Evolutionary conservation across 768 basidiomycete genomes (phyloP).

Genomic region (Serendipita sp.): DNA sequence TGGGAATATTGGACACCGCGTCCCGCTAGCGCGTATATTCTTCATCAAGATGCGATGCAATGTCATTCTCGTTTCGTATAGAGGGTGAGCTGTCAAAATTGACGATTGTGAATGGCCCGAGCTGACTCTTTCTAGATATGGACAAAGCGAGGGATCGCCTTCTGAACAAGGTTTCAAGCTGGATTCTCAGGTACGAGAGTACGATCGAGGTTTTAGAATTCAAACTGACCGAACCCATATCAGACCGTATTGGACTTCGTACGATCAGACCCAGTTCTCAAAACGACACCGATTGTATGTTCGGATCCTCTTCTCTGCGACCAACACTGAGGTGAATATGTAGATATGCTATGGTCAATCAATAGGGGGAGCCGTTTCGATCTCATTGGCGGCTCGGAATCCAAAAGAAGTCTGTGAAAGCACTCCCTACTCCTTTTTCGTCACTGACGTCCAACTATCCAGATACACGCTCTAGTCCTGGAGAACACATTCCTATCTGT

Average conservation of each 20-base stretch:
- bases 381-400: no score
- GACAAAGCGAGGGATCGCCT: conserved; percentile 69
- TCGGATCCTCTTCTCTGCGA: no score
- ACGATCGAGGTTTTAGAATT: background rate
- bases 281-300: no score
- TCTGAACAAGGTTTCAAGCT: conserved; percentile 54
- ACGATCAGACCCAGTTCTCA: no score
- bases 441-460: no score
- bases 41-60: conserved; percentile 75
- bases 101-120: background rate
- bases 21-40: conserved; percentile 76
- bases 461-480: no score
- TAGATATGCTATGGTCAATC: no score
- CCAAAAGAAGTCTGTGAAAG: no score
- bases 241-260: background rate
- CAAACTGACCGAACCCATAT: background rate
- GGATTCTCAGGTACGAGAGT: background rate
- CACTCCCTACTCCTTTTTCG: no score
- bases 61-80: conserved; percentile 84
- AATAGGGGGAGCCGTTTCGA: no score
- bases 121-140: conserved; percentile 43
- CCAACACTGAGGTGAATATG: no score
- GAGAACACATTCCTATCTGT: no score
- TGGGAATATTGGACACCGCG: conserved; percentile 74
- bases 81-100: conserved; percentile 42